phyloP scores from a whole-genome alignment of 306 rosid genomes.

The Astragalus glycyphyllos region DNA sequence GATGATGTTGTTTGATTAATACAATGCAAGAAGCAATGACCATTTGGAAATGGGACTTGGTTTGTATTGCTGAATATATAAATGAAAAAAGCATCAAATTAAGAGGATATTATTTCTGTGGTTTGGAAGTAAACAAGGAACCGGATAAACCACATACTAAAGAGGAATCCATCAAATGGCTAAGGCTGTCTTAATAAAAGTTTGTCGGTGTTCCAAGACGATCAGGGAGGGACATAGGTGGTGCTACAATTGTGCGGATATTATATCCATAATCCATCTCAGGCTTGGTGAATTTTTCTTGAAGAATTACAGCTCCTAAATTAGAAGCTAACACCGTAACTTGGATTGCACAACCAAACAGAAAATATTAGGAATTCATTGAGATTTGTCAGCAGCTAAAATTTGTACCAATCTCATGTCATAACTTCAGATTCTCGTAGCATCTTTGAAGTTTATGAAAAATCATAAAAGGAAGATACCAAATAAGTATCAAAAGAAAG shows the following conservation, averaged over 20 bases:
- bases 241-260: no score
- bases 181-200: neutral
- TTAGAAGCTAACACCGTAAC: no score
- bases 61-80: neutral
- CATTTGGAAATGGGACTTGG: neutral
- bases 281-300: neutral
- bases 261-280: no score
- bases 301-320: neutral
- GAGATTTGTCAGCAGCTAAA: no score
- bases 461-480: no score
- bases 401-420: no score
- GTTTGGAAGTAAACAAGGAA: neutral
- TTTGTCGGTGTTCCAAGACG: neutral
- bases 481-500: no score
- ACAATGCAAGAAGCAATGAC: constrained; percentile 4
- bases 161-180: constrained; percentile 16
- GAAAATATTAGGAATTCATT: no score
- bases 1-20: constrained; percentile 10
- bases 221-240: no score
- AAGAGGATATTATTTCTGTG: neutral
- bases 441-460: no score
- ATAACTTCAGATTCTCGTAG: no score
- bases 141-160: neutral
- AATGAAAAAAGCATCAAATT: neutral
- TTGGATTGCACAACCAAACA: no score